Evolutionary conservation across 2,329 filamentous ascomycete genomes (phyloP), one percentile per base, ranked within the genome.

Genomic region (Colletotrichum sp.): DNA sequence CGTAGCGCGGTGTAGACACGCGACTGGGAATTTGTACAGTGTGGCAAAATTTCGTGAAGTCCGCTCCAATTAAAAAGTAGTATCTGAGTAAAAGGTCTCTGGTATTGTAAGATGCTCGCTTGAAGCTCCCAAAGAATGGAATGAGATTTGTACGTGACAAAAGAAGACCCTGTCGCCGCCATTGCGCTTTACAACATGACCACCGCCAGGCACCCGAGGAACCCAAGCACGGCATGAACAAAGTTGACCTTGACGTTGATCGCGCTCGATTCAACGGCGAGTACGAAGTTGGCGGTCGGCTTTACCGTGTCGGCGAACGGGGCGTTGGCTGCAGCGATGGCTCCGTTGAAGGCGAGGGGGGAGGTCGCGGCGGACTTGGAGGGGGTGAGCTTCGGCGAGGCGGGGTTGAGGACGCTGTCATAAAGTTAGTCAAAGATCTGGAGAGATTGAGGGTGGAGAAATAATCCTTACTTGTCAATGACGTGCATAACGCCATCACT

Each of bases 401-500:
- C 74, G 2, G 84, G 84, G 71, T 84, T 85, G 8, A 87, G 78
- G 1, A 86, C 84, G 68, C 84, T 86, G 36, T 71, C 71, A 83
- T 79, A 16, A 83, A 66, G 52, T 87, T 25, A 75, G 70, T 34
- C 6, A 32, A 32, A 32, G 10, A 32, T 32, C 30, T 32, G 30
- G 10, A 32, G 30, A 32, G 30, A 12, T 6, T 6, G 30, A 32
- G 4, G 30, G 30, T 32, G 30, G 30, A 34, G 32, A 13, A 34
- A 30, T 30, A 13, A 65, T 8, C 83, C 87, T 80, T 81, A 89
- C 89, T 86, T 86, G 80, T 94, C 91, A 71, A 92, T 85, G 52
- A 92, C 84, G 80, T 92, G 91, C 25, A 91, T 82, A 43, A 92
- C 89, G 34, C 90, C 91, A 78, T 91, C 91, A 72, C 87, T 87